Percentiles rank a stretch among this genome's conserved stretches.
Conservation (phyloP, 2,329 filamentous ascomycete genomes). For the Arthrobotrys megalospora region DNA sequence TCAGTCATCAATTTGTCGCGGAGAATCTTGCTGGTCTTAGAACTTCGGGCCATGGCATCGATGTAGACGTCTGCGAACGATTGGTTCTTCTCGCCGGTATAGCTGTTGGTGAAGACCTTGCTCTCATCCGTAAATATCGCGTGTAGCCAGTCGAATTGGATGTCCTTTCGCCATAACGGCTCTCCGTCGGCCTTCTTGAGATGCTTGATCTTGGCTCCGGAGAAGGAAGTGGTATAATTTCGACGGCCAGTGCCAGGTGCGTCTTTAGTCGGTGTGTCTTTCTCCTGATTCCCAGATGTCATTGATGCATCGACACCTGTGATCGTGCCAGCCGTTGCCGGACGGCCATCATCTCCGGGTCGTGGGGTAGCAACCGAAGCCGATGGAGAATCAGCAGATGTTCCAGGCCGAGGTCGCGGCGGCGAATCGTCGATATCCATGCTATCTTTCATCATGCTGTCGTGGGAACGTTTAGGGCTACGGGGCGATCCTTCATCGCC, state of each 20-base stretch:
- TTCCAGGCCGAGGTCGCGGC: slow-evolving; percentile 5
- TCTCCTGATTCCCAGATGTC: slow-evolving; percentile 28
- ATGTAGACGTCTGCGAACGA: slow-evolving; percentile 96
- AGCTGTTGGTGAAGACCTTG: slow-evolving; percentile 90
- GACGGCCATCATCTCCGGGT: slow-evolving; percentile 32
- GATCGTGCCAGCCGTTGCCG: slow-evolving; percentile 24
- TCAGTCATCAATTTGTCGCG: slow-evolving; percentile 96
- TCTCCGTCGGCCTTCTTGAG: slow-evolving; percentile 91
- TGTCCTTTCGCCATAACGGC: slow-evolving; percentile 87
- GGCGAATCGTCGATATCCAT: slow-evolving; percentile 55
- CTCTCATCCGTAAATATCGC: slow-evolving; percentile 82
- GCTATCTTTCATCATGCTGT: slow-evolving; percentile 59
- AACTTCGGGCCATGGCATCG: slow-evolving; percentile 97
- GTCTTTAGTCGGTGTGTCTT: slow-evolving; percentile 57
- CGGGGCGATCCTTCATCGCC: slow-evolving; percentile 53
- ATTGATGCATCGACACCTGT: slow-evolving; percentile 26
- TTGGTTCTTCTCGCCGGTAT: slow-evolving; percentile 81
- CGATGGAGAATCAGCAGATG: slow-evolving; percentile 40
- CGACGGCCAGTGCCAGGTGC: slow-evolving; percentile 44
- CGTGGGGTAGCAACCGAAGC: slow-evolving; percentile 46
- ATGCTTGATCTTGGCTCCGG: slow-evolving; percentile 78
- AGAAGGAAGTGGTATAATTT: slow-evolving; percentile 60
- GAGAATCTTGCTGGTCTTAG: slow-evolving; percentile 98
- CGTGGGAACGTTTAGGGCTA: slow-evolving; percentile 56
- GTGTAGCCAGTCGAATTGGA: slow-evolving; percentile 88